Evolutionary conservation across 148 eudicot species (phyloP), one percentile per base, ranked within the genome.

Genomic region (Diospyros kaki): DNA sequence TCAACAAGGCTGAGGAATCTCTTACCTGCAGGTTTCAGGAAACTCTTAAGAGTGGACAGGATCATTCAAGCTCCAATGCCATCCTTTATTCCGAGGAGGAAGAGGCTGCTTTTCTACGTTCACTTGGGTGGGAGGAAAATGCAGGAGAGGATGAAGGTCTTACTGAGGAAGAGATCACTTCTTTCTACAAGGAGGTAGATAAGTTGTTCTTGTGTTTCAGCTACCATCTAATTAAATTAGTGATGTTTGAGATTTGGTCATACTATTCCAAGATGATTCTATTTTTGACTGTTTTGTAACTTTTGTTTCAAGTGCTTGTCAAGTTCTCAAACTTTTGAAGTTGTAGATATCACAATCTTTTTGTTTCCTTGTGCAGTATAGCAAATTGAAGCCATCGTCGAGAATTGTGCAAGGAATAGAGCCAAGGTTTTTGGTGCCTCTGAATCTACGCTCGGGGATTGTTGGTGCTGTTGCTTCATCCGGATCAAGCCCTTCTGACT

Each of bases 101-200:
- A 85, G 88, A 85, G 77, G 84, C 86, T 75, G 80, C 82, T 5
- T 78, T 85, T 52, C 71, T 85, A 61, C 86, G 82, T 66, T 83
- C 84, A 64, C 64, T 83, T 77, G 88, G 88, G 54, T 85, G 88
- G 88, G 84, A 85, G 73, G 88, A 85, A 73, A 81, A 78, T 76
- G 78, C 74, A 66, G 82, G 71, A 61, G 88, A 82, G 71, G 86
- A 81, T 28, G 83, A 75, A 55, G 88, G 82, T 48, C 86, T 85
- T 69, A 85, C 88, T 12, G 88, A 80, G 64, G 88, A 85, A 72
- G 88, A 85, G 77, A 85, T 85, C 68, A 80, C 55, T 83, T 71
- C 82, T 60, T 85, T 83, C 79, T 72, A 55, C 71, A 78, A 50
- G 73, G 79, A 77, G 38, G 44, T 73, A 11, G 9, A 55, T n/a